Conservation (phyloP, 1,139 yeast species). For the Hyphopichia fennica region DNA sequence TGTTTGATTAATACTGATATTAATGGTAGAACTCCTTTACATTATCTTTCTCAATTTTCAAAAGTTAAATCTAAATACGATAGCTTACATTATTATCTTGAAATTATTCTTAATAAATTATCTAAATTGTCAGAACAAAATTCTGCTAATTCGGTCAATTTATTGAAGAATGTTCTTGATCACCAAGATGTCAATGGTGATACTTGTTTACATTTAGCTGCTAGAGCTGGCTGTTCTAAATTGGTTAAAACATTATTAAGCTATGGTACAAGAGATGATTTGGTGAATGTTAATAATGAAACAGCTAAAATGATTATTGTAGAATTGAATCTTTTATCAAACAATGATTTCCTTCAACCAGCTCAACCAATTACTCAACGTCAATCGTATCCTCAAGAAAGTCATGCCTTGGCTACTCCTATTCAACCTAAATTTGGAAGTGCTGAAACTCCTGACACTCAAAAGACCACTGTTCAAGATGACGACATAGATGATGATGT, state of each 20-base stretch:
- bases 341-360: slow-evolving; percentile 2
- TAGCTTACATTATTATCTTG: slow-evolving; percentile 41
- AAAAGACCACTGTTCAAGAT: slow-evolving; percentile 46
- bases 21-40: slow-evolving; percentile 72
- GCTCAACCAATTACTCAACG: slow-evolving; percentile 6
- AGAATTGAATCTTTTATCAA: slow-evolving; percentile 24
- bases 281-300: slow-evolving; percentile 41
- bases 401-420: slow-evolving; percentile 32
- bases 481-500: slow-evolving; percentile 32
- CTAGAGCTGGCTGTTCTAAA: slow-evolving; percentile 40
- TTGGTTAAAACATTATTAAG: slow-evolving; percentile 40
- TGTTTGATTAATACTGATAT: slow-evolving; percentile 73
- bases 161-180: slow-evolving; percentile 61
- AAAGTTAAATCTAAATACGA: slow-evolving; percentile 51
- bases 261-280: slow-evolving; percentile 50
- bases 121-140: slow-evolving; percentile 30
- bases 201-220: slow-evolving; percentile 66
- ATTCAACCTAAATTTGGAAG: slow-evolving; percentile 26
- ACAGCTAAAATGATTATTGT: slow-evolving; percentile 34
- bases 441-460: slow-evolving; percentile 49
- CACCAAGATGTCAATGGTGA: slow-evolving; percentile 72
- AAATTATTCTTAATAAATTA: slow-evolving; percentile 39
- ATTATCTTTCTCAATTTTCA: slow-evolving; percentile 65
- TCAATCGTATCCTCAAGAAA: slow-evolving; percentile 3
- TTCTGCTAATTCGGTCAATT: slow-evolving; percentile 33